A percentile compares a stretch with the other conserved stretches of the same genome.
Conservation (phyloP, 805 yeast species). For the Kodamaea hsintzibuensis region DNA sequence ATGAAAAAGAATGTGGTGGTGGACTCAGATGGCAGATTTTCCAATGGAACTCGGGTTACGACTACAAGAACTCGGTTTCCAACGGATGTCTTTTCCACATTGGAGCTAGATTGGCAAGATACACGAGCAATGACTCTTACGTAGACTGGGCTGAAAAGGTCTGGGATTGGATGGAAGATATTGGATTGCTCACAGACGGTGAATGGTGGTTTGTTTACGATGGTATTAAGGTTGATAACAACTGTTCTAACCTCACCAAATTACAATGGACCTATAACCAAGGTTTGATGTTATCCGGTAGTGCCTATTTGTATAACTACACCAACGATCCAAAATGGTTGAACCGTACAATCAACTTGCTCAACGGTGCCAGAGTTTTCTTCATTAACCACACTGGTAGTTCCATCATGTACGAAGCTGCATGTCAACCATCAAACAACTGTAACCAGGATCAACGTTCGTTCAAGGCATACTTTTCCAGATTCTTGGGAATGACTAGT, state of each 20-base stretch:
- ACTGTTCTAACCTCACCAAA: conserved; percentile 60
- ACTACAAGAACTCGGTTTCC: conserved; percentile 46
- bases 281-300: conserved; percentile 75
- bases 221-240: conserved; percentile 60
- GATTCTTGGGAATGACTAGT: conserved; percentile 75
- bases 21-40: conserved; percentile 51
- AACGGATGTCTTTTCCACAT: conserved; percentile 47
- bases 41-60: conserved; percentile 49
- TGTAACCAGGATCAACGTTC: conserved; percentile 90
- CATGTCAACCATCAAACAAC: conserved; percentile 65
- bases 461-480: conserved; percentile 81
- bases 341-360: conserved; percentile 54
- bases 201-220: conserved; percentile 61
- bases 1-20: conserved; percentile 36
- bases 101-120: conserved; percentile 46
- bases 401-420: conserved; percentile 71
- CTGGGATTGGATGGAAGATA: conserved; percentile 44
- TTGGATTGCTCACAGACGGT: conserved; percentile 39
- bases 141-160: conserved; percentile 44
- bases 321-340: conserved; percentile 71
- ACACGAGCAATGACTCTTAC: conserved; percentile 40
- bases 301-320: conserved; percentile 75
- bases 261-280: conserved; percentile 87
- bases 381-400: conserved; percentile 33
- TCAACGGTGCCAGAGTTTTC: conserved; percentile 57